These are phyloP conservation scores for Omphalotus guepiniiformis DNA, from an alignment of 768 basidiomycete genomes.

Conservation along the genomic window DNA sequence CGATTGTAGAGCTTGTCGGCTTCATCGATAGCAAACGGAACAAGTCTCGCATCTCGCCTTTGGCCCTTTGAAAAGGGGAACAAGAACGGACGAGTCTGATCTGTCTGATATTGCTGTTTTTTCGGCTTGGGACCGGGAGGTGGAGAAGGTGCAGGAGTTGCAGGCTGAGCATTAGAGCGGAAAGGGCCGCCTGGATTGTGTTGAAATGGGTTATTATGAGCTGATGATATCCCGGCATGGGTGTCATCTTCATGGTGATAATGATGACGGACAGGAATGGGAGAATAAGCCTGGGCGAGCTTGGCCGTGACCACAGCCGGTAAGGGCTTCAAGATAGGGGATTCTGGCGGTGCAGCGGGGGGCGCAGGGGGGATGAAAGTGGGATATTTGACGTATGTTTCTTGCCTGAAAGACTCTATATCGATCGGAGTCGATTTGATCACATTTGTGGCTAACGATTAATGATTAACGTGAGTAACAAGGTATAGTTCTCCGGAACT, in stretches of 20 bases:
- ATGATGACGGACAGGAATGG: slow-evolving; percentile 90
- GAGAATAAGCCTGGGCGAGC: slow-evolving; percentile 87
- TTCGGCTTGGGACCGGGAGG: slow-evolving; percentile 86
- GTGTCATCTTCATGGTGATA: slow-evolving; percentile 84
- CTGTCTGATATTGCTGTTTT: slow-evolving; percentile 98
- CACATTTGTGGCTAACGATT: slow-evolving; percentile 40
- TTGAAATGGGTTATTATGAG: slow-evolving; percentile 6
- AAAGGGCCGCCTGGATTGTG: slow-evolving; percentile 18
- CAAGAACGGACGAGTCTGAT: slow-evolving; percentile 88
- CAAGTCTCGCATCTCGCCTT: slow-evolving; percentile 59
- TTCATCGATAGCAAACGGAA: slow-evolving; percentile 95
- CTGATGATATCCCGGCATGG: slow-evolving; percentile 36
- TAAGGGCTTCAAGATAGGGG: slow-evolving; percentile 24
- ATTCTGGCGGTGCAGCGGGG: slow-evolving; percentile 29
- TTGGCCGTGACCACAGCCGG: slow-evolving; percentile 46
- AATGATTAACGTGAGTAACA: slow-evolving; percentile 6
- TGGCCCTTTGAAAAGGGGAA: slow-evolving; percentile 86
- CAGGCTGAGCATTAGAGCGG: slow-evolving; percentile 52
- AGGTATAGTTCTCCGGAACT: background rate
- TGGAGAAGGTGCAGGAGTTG: slow-evolving; percentile 89
- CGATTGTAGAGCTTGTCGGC: slow-evolving; percentile 86
- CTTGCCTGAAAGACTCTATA: slow-evolving; percentile 83
- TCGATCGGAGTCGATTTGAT: slow-evolving; percentile 92
- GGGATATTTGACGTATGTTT: slow-evolving; percentile 93
- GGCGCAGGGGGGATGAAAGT: slow-evolving; percentile 72